These are phyloP conservation scores for Beauveria sp. DNA, from an alignment of 2,329 filamentous ascomycete genomes.

Conservation along the genomic window DNA sequence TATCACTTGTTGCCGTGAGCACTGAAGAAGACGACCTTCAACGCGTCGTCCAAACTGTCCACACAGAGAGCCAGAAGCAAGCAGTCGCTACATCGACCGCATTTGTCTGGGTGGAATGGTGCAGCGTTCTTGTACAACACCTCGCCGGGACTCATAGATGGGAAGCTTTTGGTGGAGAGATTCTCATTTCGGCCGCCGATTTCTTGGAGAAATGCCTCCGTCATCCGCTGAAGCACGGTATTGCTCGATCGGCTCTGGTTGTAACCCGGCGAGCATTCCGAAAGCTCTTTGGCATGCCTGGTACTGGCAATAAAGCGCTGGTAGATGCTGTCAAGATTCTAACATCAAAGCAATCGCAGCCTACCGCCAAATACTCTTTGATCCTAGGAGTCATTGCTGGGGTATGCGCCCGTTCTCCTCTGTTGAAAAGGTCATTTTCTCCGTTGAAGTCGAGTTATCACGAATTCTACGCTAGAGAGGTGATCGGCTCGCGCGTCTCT, in stretches of 20 bases:
- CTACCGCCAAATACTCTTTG: slow-evolving; percentile 62
- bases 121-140: slow-evolving; percentile 67
- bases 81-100: slow-evolving; percentile 72
- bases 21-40: slow-evolving; percentile 49
- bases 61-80: slow-evolving; percentile 65
- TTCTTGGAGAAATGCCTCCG: slow-evolving; percentile 71
- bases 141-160: slow-evolving; percentile 55
- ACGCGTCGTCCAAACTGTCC: slow-evolving; percentile 58
- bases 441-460: slow-evolving; percentile 63
- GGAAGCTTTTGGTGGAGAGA: slow-evolving; percentile 55
- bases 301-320: slow-evolving; percentile 52
- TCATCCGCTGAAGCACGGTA: slow-evolving; percentile 51
- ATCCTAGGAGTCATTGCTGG: slow-evolving; percentile 82
- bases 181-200: slow-evolving; percentile 63
- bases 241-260: slow-evolving; percentile 67
- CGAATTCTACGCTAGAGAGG: slow-evolving; percentile 76
- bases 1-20: slow-evolving; percentile 53
- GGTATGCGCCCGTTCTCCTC: slow-evolving; percentile 66
- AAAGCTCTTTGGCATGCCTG: slow-evolving; percentile 55
- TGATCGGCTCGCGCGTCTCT: slow-evolving; percentile 68
- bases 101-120: slow-evolving; percentile 89
- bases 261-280: slow-evolving; percentile 75
- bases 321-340: slow-evolving; percentile 57
- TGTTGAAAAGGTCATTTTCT: slow-evolving; percentile 55
- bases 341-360: slow-evolving; percentile 56